Evolutionary conservation across 768 basidiomycete genomes (phyloP).

Genomic region (Tubosaeta sp.): DNA sequence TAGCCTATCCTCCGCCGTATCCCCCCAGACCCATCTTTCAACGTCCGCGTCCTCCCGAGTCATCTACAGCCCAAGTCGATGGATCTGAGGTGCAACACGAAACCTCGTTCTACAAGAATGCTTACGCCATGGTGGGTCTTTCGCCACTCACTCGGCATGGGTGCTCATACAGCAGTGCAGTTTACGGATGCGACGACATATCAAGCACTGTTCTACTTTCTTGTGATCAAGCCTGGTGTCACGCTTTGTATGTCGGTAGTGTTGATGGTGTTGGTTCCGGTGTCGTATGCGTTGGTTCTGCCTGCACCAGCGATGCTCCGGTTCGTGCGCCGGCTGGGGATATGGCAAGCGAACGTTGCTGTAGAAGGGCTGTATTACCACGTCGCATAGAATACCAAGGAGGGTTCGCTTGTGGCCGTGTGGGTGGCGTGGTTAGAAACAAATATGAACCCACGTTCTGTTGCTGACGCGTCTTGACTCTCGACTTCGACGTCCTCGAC

Average conservation of each 20-base stretch:
- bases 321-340: slow-evolving; percentile 59
- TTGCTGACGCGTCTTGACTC: slow-evolving; percentile 39
- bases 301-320: slow-evolving; percentile 69
- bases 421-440: slow-evolving; percentile 26
- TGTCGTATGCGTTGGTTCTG: slow-evolving; percentile 53
- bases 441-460: slow-evolving; percentile 24
- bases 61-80: slow-evolving; percentile 49
- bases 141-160: background rate
- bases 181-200: slow-evolving; percentile 81
- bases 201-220: slow-evolving; percentile 83
- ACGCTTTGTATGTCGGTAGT: slow-evolving; percentile 60
- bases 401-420: slow-evolving; percentile 18
- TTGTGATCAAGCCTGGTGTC: slow-evolving; percentile 81
- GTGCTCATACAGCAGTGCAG: slow-evolving; percentile 33
- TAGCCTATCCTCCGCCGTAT: slow-evolving; percentile 58
- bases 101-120: slow-evolving; percentile 74
- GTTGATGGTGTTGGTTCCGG: slow-evolving; percentile 53
- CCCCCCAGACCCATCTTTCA: slow-evolving; percentile 75
- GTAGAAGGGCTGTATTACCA: slow-evolving; percentile 61
- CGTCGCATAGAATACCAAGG: slow-evolving; percentile 21
- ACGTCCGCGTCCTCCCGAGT: slow-evolving; percentile 49
- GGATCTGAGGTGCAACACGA: slow-evolving; percentile 42
- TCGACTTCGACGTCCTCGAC: slow-evolving; percentile 3
- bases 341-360: slow-evolving; percentile 82
- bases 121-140: slow-evolving; percentile 69